Base-by-base conservation (phyloP, 2,329 filamentous ascomycete species). In the Tolypocladium capitatum region DNA sequence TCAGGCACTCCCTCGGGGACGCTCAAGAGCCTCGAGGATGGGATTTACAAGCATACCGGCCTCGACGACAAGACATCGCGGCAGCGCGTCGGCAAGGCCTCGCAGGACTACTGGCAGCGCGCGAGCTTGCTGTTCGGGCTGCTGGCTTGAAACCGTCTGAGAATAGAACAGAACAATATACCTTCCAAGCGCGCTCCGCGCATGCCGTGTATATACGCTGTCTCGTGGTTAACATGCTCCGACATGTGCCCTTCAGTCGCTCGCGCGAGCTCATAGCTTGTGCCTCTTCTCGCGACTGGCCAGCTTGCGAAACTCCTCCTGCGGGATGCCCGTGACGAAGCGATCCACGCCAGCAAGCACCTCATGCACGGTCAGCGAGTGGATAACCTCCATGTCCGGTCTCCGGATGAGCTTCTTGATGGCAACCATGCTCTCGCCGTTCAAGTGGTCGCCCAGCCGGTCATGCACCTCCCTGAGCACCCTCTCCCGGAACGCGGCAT, bases 281-380 rank as follows among this genome's bases (percentile, higher is more conserved):
- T 98, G 92, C 63, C 83, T 87, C 79, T 96, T 97, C 74, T 92
- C 80, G 13, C 91, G 89, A 52, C 74, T 80, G 1, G 88, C 88
- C 61, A 97, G 70, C 73, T 86, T 90, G 59, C 75, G 70, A 62
- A 97, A 97, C 72, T 97, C 87, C 63, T 84, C 76, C 72, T 96
- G 89, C 20, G 92, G 92, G 40, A 89, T 73, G 0, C 89, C 89
- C 51, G 69, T 77, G 55, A 86, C 63, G 60, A 97, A 96, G 50
- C 89, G 72, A 52, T 90, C 82, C 60, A 97, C 63, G 0, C 90
- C 91, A 3, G 78, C 83, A 71, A 95, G 90, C 1, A 92, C 87
- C 74, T 97, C 91, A 32, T 78, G 70, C 7, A 89, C 80, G 54
- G 86, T 91, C 69, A 91, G 84, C 48, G 70, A 69, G 65, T 96